phyloP scores from a whole-genome alignment of 805 yeast genomes.

The Zygosaccharomyces kombuchaensis region DNA sequence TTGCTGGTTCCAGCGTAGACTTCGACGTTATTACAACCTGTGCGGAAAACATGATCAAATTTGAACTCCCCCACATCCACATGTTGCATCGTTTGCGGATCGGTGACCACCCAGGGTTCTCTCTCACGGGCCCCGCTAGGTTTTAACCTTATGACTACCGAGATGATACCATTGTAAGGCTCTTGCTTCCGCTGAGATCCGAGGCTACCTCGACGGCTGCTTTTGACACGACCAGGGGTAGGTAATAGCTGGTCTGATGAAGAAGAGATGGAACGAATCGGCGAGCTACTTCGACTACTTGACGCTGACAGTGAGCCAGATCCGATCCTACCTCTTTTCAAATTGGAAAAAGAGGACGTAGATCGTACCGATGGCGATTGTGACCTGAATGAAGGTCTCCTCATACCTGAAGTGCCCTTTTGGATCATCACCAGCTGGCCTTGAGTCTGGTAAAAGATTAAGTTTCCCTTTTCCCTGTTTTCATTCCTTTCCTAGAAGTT shows the following conservation, averaged over 20 bases:
- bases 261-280: conserved; percentile 12
- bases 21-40: conserved; percentile 47
- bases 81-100: conserved; percentile 42
- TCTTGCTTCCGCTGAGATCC: conserved; percentile 9
- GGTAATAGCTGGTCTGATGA: conserved; percentile 8
- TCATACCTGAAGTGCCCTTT: conserved; percentile 21
- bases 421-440: conserved; percentile 14
- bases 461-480: not conserved
- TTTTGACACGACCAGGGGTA: not conserved
- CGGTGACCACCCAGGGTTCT: conserved; percentile 32
- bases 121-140: conserved; percentile 43
- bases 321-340: conserved; percentile 11
- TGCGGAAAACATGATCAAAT: conserved; percentile 76
- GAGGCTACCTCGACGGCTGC: not conserved
- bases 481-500: not conserved
- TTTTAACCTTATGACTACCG: conserved; percentile 73
- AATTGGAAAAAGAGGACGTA: conserved; percentile 17
- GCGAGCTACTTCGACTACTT: conserved; percentile 17
- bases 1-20: conserved; percentile 58
- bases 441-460: not conserved
- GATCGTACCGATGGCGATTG: conserved; percentile 22
- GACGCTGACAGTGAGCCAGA: conserved; percentile 12
- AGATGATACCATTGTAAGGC: conserved; percentile 55
- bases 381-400: conserved; percentile 19
- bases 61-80: conserved; percentile 59